Evolutionary conservation across 192 early-diverging fungal genomes (phyloP), one percentile per base, ranked within the genome.

Genomic region (Pilaira anomala): DNA sequence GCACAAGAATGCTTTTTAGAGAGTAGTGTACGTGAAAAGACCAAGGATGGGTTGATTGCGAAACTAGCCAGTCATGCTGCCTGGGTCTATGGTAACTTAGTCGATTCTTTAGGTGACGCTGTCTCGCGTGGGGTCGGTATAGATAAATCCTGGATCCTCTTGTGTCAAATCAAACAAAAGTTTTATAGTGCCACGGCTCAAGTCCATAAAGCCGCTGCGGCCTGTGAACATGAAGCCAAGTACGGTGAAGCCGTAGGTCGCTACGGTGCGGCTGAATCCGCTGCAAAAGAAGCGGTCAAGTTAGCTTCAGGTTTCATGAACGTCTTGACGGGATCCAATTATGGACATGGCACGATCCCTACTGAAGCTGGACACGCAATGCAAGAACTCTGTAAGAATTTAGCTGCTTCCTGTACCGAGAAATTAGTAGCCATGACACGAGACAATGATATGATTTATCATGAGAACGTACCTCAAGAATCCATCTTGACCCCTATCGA

Each of bases 401-500:
- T 88, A 21, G 59, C 84, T 0, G 82, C 86, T 36, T 68, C 82
- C 7, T 85, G 88, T 66, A 79, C 75, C 2, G 95, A 96, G 30
- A 85, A 90, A 68, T 84, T 89, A 55, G 66, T 62, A 21, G 74
- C 76, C 28, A 85, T 87, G 1, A 83, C 80, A 18, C 87, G 87
- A 44, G 97, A 99, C 80, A 99, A 99, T 73, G 97, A 99, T 74
- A 79, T 98, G 69, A 87, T 99, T 30, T 99, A 99, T 76, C 88
- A 95, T 76, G 92, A 91, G 45, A 58, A 83, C 0, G 90, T 94
- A 0, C 97, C 96, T 4, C 84, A 81, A 60, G 86, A 84, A 57
- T 86, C 89, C 49, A 80, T 88, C 8, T 75, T 98, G 7, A 78
- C 91, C 6, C 83, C 91, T 2, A 79, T 96, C 8, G 93, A 96